Evolutionary conservation across 116 monocot species (phyloP).

Genomic region (Cymodocea nodosa): DNA sequence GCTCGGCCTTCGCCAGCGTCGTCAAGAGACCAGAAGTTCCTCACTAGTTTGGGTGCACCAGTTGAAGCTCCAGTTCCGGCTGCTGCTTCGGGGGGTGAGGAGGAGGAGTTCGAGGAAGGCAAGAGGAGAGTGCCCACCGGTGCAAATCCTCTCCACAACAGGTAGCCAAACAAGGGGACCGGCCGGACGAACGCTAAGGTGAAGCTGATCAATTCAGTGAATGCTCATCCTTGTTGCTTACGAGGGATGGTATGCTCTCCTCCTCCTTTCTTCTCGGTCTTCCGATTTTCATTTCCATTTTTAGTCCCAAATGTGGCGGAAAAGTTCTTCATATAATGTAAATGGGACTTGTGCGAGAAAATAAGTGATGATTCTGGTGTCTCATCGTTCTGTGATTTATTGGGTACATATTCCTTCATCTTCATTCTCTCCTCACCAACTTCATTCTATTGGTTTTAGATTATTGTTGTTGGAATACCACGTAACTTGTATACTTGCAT

Average conservation of each 20-base stretch:
- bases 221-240: neutral
- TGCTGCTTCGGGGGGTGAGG: neutral
- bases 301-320: neutral
- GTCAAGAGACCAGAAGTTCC: neutral
- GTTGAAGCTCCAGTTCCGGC: neutral
- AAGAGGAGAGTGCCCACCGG: constrained; percentile 10
- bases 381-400: neutral
- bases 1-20: neutral
- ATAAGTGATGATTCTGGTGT: no score
- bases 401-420: neutral
- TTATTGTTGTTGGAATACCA: no score
- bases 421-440: neutral
- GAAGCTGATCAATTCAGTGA: neutral
- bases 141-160: constrained; percentile 13
- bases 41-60: neutral
- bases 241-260: neutral
- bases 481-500: no score
- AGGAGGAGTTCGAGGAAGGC: constrained; percentile 2
- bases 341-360: no score
- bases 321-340: no score
- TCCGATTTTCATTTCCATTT: neutral
- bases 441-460: no score
- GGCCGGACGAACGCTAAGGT: neutral
- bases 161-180: neutral
- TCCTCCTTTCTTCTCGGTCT: neutral